A percentile compares a stretch with the other conserved stretches of the same genome.
Evolutionary conservation across 2,329 filamentous ascomycete genomes (phyloP).

Genomic region (Alternaria sp.): DNA sequence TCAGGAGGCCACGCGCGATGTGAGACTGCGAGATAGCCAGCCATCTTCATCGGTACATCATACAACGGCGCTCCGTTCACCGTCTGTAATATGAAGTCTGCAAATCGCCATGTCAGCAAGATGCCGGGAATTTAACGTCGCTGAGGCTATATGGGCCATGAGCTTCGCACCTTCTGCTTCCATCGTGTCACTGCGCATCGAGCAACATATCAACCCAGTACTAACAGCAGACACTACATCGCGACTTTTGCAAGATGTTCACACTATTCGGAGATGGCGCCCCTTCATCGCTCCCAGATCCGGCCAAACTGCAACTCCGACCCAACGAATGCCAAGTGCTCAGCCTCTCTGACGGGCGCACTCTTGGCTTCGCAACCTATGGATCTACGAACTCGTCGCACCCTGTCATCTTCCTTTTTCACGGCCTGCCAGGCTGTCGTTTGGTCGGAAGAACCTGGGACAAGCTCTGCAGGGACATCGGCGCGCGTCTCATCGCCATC

Average conservation of each 20-base stretch:
- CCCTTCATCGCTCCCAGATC: constrained; percentile 22
- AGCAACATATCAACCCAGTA: no score
- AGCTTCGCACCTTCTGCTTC: not conserved
- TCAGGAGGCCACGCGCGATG: not conserved
- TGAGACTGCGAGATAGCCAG: not conserved
- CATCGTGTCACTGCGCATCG: no score
- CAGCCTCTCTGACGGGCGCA: constrained; percentile 44
- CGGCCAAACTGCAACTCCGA: constrained; percentile 19
- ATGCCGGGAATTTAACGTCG: not conserved
- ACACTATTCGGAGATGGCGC: constrained; percentile 7
- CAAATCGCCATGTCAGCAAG: not conserved
- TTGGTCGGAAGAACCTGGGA: constrained; percentile 46
- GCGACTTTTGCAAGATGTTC: no score
- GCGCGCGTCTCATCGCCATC: constrained; percentile 48
- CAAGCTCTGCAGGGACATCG: constrained; percentile 32
- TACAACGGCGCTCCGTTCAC: not conserved
- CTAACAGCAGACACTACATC: no score
- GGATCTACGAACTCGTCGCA: constrained; percentile 47
- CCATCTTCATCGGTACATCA: not conserved
- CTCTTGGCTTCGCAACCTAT: constrained; percentile 51
- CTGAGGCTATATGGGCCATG: not conserved
- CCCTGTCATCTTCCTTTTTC: constrained; percentile 48
- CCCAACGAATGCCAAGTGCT: constrained; percentile 20
- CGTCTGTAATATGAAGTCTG: not conserved
- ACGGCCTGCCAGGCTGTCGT: constrained; percentile 52